A percentile compares a stretch with the other conserved stretches of the same genome.
phyloP scores from a whole-genome alignment of 2,329 filamentous ascomycete species.

The Clarireedia sp. region DNA sequence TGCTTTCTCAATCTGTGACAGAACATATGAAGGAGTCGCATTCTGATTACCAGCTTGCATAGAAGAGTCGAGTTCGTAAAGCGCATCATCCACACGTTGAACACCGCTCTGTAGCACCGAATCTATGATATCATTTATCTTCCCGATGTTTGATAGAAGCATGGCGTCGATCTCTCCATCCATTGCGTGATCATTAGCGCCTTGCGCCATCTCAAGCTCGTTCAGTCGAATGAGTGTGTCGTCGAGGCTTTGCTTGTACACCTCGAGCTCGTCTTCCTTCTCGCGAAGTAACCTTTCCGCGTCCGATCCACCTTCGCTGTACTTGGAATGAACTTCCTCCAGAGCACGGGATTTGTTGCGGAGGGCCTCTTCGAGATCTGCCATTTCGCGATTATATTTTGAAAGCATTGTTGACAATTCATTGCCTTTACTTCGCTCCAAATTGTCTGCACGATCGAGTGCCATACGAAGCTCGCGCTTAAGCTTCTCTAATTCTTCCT shows the following conservation, averaged over 20 bases:
- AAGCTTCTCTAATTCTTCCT: constrained; percentile 89
- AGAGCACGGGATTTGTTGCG: constrained; percentile 79
- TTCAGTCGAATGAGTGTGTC: constrained; percentile 89
- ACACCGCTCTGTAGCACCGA: constrained; percentile 91
- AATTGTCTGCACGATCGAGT: constrained; percentile 81
- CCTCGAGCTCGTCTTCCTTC: constrained; percentile 95
- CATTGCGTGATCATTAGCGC: constrained; percentile 68
- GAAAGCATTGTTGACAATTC: constrained; percentile 91
- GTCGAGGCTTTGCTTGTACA: constrained; percentile 97
- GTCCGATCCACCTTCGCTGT: constrained; percentile 75
- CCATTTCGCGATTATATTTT: constrained; percentile 96
- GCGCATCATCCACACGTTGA: constrained; percentile 85
- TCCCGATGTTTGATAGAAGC: constrained; percentile 76
- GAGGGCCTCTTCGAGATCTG: constrained; percentile 88
- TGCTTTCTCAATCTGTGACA: constrained; percentile 96
- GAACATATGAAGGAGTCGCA: constrained; percentile 84
- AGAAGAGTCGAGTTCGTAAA: constrained; percentile 93
- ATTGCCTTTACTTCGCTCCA: constrained; percentile 87
- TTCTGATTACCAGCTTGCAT: constrained; percentile 99
- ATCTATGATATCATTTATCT: constrained; percentile 96
- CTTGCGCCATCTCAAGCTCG: constrained; percentile 70
- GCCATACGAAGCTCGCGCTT: constrained; percentile 91
- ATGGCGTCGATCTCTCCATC: constrained; percentile 89
- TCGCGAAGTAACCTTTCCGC: constrained; percentile 79
- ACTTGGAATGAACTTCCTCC: constrained; percentile 72